Base-by-base conservation (phyloP, 129 eudicot species). In the Artemisia argyi region DNA sequence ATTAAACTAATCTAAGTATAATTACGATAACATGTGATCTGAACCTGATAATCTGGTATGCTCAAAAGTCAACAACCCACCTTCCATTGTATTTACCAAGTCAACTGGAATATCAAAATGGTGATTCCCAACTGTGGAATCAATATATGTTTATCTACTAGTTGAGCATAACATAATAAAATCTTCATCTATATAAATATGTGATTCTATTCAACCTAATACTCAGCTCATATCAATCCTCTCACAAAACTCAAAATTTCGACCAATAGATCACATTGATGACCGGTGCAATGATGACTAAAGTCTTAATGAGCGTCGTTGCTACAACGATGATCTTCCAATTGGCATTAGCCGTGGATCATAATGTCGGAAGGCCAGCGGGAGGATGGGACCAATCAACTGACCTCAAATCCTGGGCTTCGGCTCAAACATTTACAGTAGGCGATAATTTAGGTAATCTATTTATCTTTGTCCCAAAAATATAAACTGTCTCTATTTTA, bases 381-480 rank as follows among this genome's bases (percentile, higher is more conserved):
- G 76, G 91, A 11, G 85, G 89, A 1, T 91, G 97, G 97, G 87
- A 87, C 62, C 78, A 83, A 11, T 13, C 78, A 47, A 81, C 86
- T 13, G 63, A 83, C 70, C 61, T 85, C 46, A 18, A 42, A 17
- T 55, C 85, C 1, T 91, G 97, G 97, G 81, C 91, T n/a, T 65
- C 89, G 11, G 77, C 82, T 4, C 24, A 78, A 61, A 72, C 83
- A 65, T 91, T 91, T 58, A 18, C 73, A 0, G 86, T 73, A 56
- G 91, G 89, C 74, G 97, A 91, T 69, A 71, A 73, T 66, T 53
- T 91, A 53, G 71, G 97, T 87, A 72, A 75, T 4, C 52, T 54
- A 65, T 30, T 5, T 64, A 18, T 53, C 2, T 39, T 10, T 3
- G 12, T 18, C 3, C 52, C 12, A 3, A 60, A 60, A 2, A 20